Conservation (phyloP, 306 rosid genomes). For the Trifolium repens region DNA sequence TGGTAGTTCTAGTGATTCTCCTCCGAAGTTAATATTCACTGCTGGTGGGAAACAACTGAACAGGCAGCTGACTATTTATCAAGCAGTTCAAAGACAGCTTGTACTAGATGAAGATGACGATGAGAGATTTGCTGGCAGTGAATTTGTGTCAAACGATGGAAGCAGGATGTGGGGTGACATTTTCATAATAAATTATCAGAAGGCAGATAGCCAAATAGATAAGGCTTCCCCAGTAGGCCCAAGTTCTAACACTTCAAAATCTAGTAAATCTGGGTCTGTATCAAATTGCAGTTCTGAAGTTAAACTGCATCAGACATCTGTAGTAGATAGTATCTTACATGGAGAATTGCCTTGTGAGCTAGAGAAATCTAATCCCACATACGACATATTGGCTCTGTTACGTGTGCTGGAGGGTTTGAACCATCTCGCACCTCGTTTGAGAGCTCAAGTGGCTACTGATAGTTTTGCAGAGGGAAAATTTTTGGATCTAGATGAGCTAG, state of each 20-base stretch:
- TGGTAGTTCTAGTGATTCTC: conserved; percentile 67
- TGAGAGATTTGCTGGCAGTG: conserved; percentile 83
- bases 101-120: conserved; percentile 97
- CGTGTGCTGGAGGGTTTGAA: conserved; percentile 96
- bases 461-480: conserved; percentile 73
- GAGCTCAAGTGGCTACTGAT: conserved; percentile 74
- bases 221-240: conserved; percentile 71
- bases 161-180: conserved; percentile 97
- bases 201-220: conserved; percentile 76
- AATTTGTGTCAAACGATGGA: conserved; percentile 81
- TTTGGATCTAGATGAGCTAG: conserved; percentile 66
- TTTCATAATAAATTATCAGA: conserved; percentile 88
- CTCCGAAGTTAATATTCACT: conserved; percentile 79
- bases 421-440: conserved; percentile 90
- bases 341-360: conserved; percentile 96
- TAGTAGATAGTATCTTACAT: conserved; percentile 89
- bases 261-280: conserved; percentile 64
- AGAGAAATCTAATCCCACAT: conserved; percentile 88
- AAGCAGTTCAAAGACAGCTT: conserved; percentile 94
- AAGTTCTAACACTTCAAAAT: conserved; percentile 61
- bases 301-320: conserved; percentile 68
- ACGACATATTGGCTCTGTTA: conserved; percentile 79
- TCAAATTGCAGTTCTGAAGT: conserved; percentile 65
- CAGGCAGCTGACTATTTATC: conserved; percentile 92
- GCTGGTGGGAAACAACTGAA: conserved; percentile 94